Conservation (phyloP, 306 rosid genomes). For the Quercus agrifolia region DNA sequence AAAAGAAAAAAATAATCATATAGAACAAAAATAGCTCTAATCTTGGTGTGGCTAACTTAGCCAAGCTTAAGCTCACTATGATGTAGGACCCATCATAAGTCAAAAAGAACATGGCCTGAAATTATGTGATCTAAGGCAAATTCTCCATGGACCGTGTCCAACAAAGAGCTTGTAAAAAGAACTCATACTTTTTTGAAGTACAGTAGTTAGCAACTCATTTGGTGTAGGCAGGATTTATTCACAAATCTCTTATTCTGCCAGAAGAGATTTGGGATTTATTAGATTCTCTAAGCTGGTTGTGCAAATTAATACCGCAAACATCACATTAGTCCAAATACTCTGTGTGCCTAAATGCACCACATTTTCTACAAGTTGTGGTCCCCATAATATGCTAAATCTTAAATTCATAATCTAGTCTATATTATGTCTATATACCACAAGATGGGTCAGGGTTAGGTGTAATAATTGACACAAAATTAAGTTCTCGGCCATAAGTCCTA, state of each 20-base stretch:
- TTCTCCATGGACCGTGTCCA: neutral
- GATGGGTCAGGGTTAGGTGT: conserved; percentile 22
- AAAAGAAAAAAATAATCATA: too few species aligned
- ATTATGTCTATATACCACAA: neutral
- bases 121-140: neutral
- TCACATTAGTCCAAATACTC: neutral
- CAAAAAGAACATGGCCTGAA: neutral
- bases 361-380: conserved; percentile 22
- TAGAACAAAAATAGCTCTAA: too few species aligned
- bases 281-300: neutral
- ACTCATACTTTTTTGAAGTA: neutral
- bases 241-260: too few species aligned
- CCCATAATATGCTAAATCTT: conserved; percentile 5
- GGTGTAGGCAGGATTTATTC: too few species aligned
- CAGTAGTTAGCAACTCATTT: too few species aligned
- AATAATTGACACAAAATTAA: neutral
- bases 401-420: conserved; percentile 6
- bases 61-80: too few species aligned
- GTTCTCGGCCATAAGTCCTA: neutral
- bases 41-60: too few species aligned
- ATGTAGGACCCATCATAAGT: neutral
- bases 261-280: too few species aligned
- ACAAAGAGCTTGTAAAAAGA: neutral
- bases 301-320: neutral
- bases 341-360: neutral